Evolutionary conservation across 257 asterid species (phyloP), one percentile per base, ranked within the genome.

Genomic region (Solanum medicagineum): DNA sequence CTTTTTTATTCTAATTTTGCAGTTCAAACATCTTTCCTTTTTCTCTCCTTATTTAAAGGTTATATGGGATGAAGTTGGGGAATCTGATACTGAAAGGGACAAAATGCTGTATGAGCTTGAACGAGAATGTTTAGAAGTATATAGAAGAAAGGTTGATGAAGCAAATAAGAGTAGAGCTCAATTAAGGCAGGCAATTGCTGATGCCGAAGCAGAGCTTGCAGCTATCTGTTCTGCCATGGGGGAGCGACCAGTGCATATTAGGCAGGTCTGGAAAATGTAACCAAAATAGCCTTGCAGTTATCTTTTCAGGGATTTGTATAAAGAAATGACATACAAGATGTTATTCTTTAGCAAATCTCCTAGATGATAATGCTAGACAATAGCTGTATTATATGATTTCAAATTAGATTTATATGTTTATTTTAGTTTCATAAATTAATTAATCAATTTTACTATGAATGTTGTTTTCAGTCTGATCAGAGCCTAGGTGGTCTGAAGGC

Each of bases 61-160:
- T 86, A 95, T 97, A 90, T 97, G 99, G 99, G 98, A 97, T 54
- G 99, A 97, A 90, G 99, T 97, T 80, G 99, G 99, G 68, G 98
- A 97, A 91, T 82, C 97, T 83, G 98, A 93, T 87, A 44, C 88
- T 10, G 98, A 95, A 83, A 94, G 91, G 87, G 98, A 97, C 89
- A 92, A 88, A 71, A 93, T 92, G 95, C 87, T 97, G 86, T 93
- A 93, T 83, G 98, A 97, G 88, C 93, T 97, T 45, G 99, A 97
- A 87, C 92, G 90, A 83, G 99, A 95, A 86, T 97, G 99, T 81
- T 83, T 97, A 40, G 98, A 97, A 88, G 98, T 97, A 49, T 97
- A 95, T 89, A 92, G 98, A 89, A 92, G 99, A 87, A 95, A 89
- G 88, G 99, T 97, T 77, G 99, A 97, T 82, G 97, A 93, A 87